A percentile compares a stretch with the other conserved stretches of the same genome.
phyloP scores from a whole-genome alignment of 2,329 filamentous ascomycete genomes.

The Colletotrichum limetticola region DNA sequence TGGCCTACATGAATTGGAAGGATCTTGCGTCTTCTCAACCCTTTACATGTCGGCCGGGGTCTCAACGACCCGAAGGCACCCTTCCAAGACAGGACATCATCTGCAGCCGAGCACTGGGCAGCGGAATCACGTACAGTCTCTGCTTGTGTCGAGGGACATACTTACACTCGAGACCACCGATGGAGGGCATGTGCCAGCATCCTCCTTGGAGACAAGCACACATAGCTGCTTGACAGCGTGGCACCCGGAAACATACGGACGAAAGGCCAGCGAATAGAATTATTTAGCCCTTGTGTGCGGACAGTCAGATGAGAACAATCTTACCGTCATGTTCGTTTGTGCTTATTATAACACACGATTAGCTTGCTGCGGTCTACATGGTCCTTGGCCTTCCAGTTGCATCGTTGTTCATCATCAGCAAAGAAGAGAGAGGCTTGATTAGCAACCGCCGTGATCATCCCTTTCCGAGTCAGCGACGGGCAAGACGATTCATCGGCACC shows the following conservation, averaged over 20 bases:
- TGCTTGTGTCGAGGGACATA: not conserved
- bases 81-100: not conserved
- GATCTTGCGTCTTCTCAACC: not conserved
- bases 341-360: not conserved
- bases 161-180: not conserved
- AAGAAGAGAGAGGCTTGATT: not conserved
- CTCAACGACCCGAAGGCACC: not conserved
- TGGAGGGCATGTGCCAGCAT: no score
- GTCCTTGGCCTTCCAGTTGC: not conserved
- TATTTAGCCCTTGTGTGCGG: not conserved
- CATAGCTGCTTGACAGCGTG: not conserved
- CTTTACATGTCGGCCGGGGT: not conserved
- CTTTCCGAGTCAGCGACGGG: not conserved
- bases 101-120: no score
- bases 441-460: not conserved
- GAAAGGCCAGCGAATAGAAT: not conserved
- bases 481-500: not conserved
- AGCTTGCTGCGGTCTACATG: not conserved
- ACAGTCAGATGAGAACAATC: not conserved
- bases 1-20: not conserved
- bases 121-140: not conserved
- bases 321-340: not conserved
- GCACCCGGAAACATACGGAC: not conserved
- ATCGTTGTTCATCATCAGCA: not conserved
- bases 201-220: not conserved